phyloP scores from a whole-genome alignment of 495 filamentous ascomycete species.

The Sabuloglossum arenarium region DNA sequence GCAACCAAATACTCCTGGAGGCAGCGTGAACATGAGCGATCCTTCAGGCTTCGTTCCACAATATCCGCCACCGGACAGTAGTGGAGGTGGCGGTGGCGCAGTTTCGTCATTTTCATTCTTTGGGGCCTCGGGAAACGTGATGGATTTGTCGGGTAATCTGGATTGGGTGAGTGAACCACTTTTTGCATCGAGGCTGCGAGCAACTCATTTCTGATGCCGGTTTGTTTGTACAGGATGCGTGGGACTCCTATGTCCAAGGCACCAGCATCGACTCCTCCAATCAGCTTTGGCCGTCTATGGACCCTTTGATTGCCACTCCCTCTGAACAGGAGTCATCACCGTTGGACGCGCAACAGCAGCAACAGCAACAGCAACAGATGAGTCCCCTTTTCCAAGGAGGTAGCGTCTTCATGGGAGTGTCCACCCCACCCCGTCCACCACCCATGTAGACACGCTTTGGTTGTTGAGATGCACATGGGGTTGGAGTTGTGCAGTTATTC shows the following conservation, averaged over 20 bases:
- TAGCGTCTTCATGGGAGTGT: constrained; percentile 10
- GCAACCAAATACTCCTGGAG: constrained; percentile 1
- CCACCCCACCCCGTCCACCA: constrained; percentile 5
- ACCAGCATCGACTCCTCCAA: constrained; percentile 24
- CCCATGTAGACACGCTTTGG: not conserved
- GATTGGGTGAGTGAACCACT: constrained; percentile 5
- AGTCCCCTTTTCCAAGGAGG: constrained; percentile 5
- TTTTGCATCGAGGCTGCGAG: not conserved
- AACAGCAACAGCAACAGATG: no score
- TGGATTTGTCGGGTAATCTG: constrained; percentile 3
- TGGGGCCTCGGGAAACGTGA: constrained; percentile 1
- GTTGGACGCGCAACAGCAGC: constrained; percentile 6
- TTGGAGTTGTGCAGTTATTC: no score
- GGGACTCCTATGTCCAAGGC: constrained; percentile 34
- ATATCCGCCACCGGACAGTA: not conserved
- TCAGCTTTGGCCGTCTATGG: constrained; percentile 26
- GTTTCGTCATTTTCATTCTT: constrained; percentile 2
- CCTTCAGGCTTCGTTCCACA: not conserved
- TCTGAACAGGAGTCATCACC: constrained; percentile 4
- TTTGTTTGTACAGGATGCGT: constrained; percentile 24
- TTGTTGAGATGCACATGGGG: no score
- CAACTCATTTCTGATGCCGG: not conserved
- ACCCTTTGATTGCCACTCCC: constrained; percentile 9
- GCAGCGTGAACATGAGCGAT: not conserved
- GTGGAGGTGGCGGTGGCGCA: not conserved